These are phyloP conservation scores for Nigrospora oryzae DNA, from an alignment of 2,329 filamentous ascomycete genomes.

Conservation along the genomic window DNA sequence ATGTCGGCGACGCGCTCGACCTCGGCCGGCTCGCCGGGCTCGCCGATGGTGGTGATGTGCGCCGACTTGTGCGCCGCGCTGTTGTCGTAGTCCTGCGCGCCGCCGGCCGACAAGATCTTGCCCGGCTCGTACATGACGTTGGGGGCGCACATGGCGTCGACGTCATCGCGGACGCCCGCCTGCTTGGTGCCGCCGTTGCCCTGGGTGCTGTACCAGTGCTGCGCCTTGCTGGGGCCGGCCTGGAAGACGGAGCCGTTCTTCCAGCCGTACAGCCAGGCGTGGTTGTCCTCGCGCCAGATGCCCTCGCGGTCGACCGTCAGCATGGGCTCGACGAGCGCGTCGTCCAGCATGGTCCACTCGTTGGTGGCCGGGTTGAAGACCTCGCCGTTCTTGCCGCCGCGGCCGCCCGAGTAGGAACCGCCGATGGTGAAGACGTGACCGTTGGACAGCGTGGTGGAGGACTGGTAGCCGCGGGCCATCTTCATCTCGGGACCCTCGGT, in stretches of 20 bases:
- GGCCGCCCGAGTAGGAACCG: slow-evolving; percentile 36
- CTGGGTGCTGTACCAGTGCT: slow-evolving; percentile 47
- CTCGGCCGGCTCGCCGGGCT: slow-evolving; percentile 10
- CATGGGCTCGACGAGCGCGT: slow-evolving; percentile 27
- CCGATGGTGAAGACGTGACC: slow-evolving; percentile 41
- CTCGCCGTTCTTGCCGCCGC: slow-evolving; percentile 38
- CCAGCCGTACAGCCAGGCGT: slow-evolving; percentile 41
- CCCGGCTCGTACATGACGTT: slow-evolving; percentile 52
- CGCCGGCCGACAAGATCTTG: slow-evolving; percentile 42
- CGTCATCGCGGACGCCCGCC: slow-evolving; percentile 34
- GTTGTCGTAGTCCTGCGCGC: slow-evolving; percentile 29
- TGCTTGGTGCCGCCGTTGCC: slow-evolving; percentile 28
- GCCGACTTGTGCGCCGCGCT: slow-evolving; percentile 27
- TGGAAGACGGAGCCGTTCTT: slow-evolving; percentile 40
- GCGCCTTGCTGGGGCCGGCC: slow-evolving; percentile 41
- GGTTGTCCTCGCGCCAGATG: slow-evolving; percentile 34
- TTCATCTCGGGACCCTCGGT: slow-evolving; percentile 21
- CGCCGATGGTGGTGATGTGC: slow-evolving; percentile 35
- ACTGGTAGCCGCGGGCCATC: slow-evolving; percentile 32
- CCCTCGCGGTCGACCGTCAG: slow-evolving; percentile 22
- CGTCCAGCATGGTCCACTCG: slow-evolving; percentile 28
- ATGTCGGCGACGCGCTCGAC: slow-evolving; percentile 17
- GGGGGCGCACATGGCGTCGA: slow-evolving; percentile 45
- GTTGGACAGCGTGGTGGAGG: slow-evolving; percentile 31
- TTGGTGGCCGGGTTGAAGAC: slow-evolving; percentile 28